Conservation (phyloP, 2,329 filamentous ascomycete genomes). For the Monilinia fructigena region DNA sequence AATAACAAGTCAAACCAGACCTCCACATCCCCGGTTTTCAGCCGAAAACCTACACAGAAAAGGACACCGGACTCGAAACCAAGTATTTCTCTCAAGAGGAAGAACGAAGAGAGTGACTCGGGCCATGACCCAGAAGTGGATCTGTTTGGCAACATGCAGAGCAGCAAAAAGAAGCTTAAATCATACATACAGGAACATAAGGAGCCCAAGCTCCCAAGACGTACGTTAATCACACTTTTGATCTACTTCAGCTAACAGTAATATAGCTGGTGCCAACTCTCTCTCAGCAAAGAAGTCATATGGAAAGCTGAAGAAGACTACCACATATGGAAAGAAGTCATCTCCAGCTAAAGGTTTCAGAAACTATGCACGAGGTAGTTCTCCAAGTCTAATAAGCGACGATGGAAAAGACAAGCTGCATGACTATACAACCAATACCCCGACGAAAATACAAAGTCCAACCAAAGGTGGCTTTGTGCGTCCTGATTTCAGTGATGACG, state of each 20-base stretch:
- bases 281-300: not conserved
- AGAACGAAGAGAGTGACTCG: slow-evolving; percentile 21
- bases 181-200: slow-evolving; percentile 15
- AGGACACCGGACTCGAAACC: slow-evolving; percentile 13
- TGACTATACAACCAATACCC: not conserved
- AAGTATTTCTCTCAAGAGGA: slow-evolving; percentile 27
- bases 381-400: slow-evolving; percentile 16
- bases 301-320: not conserved
- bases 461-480: not conserved
- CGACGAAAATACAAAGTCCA: slow-evolving; percentile 5
- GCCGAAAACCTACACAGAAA: not conserved
- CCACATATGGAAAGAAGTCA: slow-evolving; percentile 19
- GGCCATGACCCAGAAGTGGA: slow-evolving; percentile 27
- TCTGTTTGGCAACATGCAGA: slow-evolving; percentile 26
- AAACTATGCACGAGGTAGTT: slow-evolving; percentile 13
- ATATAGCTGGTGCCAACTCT: slow-evolving; percentile 16
- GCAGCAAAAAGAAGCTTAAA: slow-evolving; percentile 18
- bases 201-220: slow-evolving; percentile 1
- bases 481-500: slow-evolving; percentile 12
- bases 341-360: not conserved
- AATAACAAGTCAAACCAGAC: not conserved
- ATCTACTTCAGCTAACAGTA: slow-evolving; percentile 12
- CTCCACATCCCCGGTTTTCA: not conserved
- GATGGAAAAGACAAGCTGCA: slow-evolving; percentile 6
- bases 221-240: not conserved